A percentile compares a stretch with the other conserved stretches of the same genome.
Conservation (phyloP, 805 yeast species). For the Yarrowia yakushimensis region DNA sequence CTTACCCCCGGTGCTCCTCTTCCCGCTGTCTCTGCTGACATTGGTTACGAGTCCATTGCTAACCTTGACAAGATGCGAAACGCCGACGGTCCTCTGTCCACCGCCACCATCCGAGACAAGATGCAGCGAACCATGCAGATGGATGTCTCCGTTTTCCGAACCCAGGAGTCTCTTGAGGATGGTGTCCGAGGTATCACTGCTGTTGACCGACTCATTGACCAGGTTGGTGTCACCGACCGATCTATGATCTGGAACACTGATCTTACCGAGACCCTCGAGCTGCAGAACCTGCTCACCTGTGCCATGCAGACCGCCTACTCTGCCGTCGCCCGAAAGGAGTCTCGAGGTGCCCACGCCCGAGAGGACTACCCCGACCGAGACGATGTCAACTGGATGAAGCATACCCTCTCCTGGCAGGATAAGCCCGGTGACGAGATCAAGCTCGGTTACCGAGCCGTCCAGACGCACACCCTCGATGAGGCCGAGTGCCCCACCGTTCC, state of each 20-base stretch:
- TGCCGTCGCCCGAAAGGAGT: slow-evolving; percentile 93
- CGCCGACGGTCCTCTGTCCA: slow-evolving; percentile 74
- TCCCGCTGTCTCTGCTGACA: slow-evolving; percentile 73
- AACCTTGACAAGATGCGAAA: slow-evolving; percentile 85
- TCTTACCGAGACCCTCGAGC: slow-evolving; percentile 90
- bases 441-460: slow-evolving; percentile 83
- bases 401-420: slow-evolving; percentile 87
- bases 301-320: slow-evolving; percentile 93
- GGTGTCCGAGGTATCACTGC: slow-evolving; percentile 78
- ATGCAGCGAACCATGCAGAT: slow-evolving; percentile 97
- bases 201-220: slow-evolving; percentile 69
- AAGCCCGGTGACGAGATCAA: slow-evolving; percentile 64
- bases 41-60: slow-evolving; percentile 86
- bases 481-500: slow-evolving; percentile 93
- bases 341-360: slow-evolving; percentile 99
- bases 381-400: slow-evolving; percentile 97
- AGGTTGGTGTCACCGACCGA: slow-evolving; percentile 87
- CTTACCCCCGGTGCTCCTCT: slow-evolving; percentile 87
- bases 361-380: slow-evolving; percentile 97
- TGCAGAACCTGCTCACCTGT: slow-evolving; percentile 94
- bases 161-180: slow-evolving; percentile 82
- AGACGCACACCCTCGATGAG: slow-evolving; percentile 80
- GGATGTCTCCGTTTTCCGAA: slow-evolving; percentile 96
- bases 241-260: slow-evolving; percentile 99
- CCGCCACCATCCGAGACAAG: slow-evolving; percentile 82